Evolutionary conservation across 139 green algal species (phyloP), one percentile per base, ranked within the genome.

Genomic region (Picochlorum sp.): DNA sequence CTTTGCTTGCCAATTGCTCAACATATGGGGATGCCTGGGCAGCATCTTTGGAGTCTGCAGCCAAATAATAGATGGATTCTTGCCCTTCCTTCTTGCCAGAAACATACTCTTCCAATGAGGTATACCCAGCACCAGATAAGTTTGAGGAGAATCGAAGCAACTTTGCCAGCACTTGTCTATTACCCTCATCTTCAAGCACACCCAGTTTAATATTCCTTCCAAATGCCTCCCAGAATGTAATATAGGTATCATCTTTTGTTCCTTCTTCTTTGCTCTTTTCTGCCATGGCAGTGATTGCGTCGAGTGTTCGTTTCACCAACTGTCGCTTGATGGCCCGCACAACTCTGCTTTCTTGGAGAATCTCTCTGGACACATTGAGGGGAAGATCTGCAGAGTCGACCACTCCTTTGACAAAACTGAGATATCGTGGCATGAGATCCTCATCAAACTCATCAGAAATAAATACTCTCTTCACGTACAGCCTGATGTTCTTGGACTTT

Each of bases 401-500:
- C 11, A 99, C 79, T 59, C 92, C 92, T 80, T 92, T 94, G 61
- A 96, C 63, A 70, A 96, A 97, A 50, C 38, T 77, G 26, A 95
- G 71, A 77, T 92, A 97, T 49, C 91, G 82, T 1, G 94, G 94
- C 77, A 99, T 83, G 30, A 99, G 80, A 65, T 95, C 82, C 68
- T 96, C 92, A 73, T 98, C 90, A 74, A 99, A 99, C 77, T 97
- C 85, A 62, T 98, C 73, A 18, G 62, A 84, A 80, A 99, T 99
- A 87, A 99, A 99, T 15, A 99, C 94, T 10, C 92, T 78, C 75
- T 92, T 95, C 52, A 99, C 94, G 74, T 95, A 98, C 55, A 99
- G 87, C 57, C 85, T 82, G 77, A 96, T 95, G 78, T 79, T 87
- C 37, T 76, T 69, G 21, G 65, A 68, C 65, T 81, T 78, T 49